phyloP scores from a whole-genome alignment of 768 basidiomycete species.

The Termitomyces sp. region DNA sequence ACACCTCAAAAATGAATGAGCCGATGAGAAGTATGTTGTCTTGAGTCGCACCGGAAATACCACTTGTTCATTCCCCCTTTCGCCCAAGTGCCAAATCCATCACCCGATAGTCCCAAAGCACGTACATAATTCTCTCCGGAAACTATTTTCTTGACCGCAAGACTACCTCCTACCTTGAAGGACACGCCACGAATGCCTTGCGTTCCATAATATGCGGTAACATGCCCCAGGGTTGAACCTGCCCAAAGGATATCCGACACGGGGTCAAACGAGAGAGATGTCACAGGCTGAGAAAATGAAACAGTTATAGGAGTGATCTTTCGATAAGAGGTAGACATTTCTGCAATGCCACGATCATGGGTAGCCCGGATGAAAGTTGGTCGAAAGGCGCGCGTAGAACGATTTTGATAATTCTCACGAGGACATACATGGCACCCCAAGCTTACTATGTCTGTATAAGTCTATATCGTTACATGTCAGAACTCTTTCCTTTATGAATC shows the following conservation, averaged over 20 bases:
- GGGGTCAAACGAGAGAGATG: conserved; percentile 84
- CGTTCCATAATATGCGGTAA: conserved; percentile 62
- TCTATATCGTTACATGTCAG: no score
- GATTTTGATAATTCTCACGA: no score
- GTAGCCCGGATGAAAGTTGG: no score
- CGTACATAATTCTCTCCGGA: conserved; percentile 78
- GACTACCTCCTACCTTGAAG: conserved; percentile 65
- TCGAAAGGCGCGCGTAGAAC: no score
- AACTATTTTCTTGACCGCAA: conserved; percentile 67
- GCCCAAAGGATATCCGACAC: conserved; percentile 88
- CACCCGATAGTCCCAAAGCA: conserved; percentile 52
- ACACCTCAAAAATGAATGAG: conserved; percentile 5
- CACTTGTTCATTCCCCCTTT: conserved; percentile 86
- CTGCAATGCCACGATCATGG: conserved; percentile 22
- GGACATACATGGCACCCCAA: background rate
- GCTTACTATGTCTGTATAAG: no score
- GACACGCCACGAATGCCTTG: conserved; percentile 64
- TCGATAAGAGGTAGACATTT: conserved; percentile 26
- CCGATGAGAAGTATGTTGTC: conserved; percentile 1
- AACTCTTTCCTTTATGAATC: no score
- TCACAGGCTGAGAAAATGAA: conserved; percentile 47
- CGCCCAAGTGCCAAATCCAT: conserved; percentile 73
- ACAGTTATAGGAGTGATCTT: conserved; percentile 28
- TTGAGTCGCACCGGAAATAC: conserved; percentile 56
- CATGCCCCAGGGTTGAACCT: conserved; percentile 65